Base-by-base conservation (phyloP, 2,329 filamentous ascomycete species). In the Exophiala sideris region DNA sequence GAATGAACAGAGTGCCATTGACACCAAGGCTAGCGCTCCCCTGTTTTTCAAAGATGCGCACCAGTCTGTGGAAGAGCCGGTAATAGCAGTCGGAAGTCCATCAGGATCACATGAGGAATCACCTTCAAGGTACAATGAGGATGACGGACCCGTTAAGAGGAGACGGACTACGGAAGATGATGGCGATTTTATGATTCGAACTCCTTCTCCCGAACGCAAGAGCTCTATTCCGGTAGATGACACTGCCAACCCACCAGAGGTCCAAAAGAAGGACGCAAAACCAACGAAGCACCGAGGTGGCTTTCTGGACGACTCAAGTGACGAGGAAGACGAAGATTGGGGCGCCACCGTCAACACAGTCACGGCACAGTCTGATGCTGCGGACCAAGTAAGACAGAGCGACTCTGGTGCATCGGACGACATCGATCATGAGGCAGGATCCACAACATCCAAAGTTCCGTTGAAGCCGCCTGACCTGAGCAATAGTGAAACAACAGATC, bases 291-390 rank as follows among this genome's bases (percentile, higher is more conserved):
- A 54, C 16, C 34, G 50, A 35, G 63, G 55, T 34, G 63, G 63
- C 1, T 68, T 66, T 38, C 45, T 65, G 16, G 65, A 64, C 46
- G 62, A 63, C 29, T 77, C 76, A 1, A 82, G 77, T 38, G 82
- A 85, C 48, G 73, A 79, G 6, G 73, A 66, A 63, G 65, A 34
- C 20, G 41, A 45, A 7, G 33, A 14, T 35, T 52, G 45, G 54
- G 45, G 29, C 35, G 54, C 45, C n/a, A 41, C 50, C 34, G 42
- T 56, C 35, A 44, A 45, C 44, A 39, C 48, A n/a, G 21, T 29
- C 29, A 33, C 36, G 18, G 47, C 50, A 10, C 21, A 21, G 11
- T 1, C n/a, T 14, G 14, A 40, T 35, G 33, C 29, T 46, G 10
- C 48, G 16, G 36, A 52, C 14, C 29, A 52, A 45, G 40, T 49